Conservation (phyloP, 331 rosid species). For the Phaseolus coccineus region DNA sequence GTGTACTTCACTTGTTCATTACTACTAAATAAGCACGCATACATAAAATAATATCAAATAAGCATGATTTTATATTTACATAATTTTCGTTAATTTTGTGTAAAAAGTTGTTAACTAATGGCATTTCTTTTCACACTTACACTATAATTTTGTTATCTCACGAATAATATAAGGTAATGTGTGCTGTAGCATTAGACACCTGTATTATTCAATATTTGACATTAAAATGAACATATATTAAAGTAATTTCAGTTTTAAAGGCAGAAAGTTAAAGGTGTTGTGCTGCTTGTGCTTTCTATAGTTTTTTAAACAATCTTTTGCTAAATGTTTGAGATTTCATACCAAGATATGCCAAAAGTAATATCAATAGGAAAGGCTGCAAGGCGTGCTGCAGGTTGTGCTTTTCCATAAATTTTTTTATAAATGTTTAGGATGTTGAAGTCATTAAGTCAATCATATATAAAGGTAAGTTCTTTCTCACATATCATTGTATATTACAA, state of each 20-base stretch:
- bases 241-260: not conserved
- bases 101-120: too few relatives aligned
- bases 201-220: not conserved
- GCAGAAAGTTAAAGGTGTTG: not conserved
- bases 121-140: too few relatives aligned
- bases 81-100: too few relatives aligned
- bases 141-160: too few relatives aligned
- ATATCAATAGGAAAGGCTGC: not conserved
- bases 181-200: too few relatives aligned
- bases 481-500: not conserved
- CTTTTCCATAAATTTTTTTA: not conserved
- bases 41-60: too few relatives aligned
- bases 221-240: not conserved
- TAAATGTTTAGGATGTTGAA: not conserved
- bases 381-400: slow-evolving; percentile 17
- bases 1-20: too few relatives aligned
- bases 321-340: not conserved
- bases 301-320: not conserved
- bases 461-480: too few relatives aligned
- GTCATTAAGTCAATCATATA: not conserved
- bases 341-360: not conserved
- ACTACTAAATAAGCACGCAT: too few relatives aligned
- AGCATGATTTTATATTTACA: too few relatives aligned
- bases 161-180: too few relatives aligned
- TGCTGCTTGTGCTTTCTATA: not conserved